A percentile compares a stretch with the other conserved stretches of the same genome.
Evolutionary conservation across 306 rosid genomes (phyloP).

Genomic region (Cucurbita argyrosperma): DNA sequence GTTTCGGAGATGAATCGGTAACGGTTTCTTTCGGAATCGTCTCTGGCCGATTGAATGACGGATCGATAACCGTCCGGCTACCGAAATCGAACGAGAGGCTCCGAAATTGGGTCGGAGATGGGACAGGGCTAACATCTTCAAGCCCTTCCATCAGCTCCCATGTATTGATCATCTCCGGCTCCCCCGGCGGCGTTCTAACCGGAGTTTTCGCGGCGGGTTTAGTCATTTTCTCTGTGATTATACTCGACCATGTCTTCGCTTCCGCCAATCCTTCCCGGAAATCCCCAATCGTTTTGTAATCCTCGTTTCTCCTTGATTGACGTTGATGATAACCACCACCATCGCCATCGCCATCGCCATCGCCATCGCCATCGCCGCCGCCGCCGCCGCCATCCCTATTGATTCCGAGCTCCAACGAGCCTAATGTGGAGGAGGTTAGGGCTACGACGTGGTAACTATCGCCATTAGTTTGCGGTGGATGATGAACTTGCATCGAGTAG

Average conservation of each 20-base stretch:
- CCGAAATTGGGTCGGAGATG: conserved; percentile 40
- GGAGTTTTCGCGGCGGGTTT: conserved; percentile 37
- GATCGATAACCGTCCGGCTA: neutral
- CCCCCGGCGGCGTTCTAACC: conserved; percentile 55
- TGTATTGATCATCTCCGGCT: conserved; percentile 69
- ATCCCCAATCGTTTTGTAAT: conserved; percentile 11
- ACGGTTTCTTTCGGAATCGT: conserved; percentile 15
- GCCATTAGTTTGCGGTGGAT: conserved; percentile 39
- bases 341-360: neutral
- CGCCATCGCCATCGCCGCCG: neutral
- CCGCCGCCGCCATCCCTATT: neutral
- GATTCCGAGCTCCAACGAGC: conserved; percentile 36
- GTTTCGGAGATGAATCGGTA: conserved; percentile 13
- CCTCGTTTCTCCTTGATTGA: neutral
- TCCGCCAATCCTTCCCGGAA: conserved; percentile 37
- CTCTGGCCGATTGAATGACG: conserved; percentile 20
- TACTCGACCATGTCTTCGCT: conserved; percentile 67
- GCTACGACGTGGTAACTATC: conserved; percentile 72
- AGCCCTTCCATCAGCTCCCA: conserved; percentile 98
- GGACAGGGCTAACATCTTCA: conserved; percentile 54
- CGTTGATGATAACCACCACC: neutral
- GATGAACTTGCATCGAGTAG: conserved; percentile 75
- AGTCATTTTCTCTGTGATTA: conserved; percentile 56
- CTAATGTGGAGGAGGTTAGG: conserved; percentile 69
- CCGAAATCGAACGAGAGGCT: conserved; percentile 59